These are phyloP conservation scores for Candida alai DNA, from an alignment of 805 yeast species.

Conservation along the genomic window DNA sequence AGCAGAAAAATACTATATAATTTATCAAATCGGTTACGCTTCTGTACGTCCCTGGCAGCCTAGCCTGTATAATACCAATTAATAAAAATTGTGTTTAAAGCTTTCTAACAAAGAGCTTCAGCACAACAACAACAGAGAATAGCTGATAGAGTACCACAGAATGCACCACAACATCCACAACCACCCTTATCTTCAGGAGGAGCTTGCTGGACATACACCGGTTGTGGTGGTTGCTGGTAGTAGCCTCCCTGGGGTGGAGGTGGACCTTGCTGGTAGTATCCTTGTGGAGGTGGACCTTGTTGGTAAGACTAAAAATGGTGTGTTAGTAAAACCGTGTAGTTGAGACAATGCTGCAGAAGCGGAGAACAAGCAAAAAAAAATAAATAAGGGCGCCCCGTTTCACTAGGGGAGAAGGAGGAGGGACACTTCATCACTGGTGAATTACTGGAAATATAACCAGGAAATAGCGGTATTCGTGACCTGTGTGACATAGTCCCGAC, in stretches of 20 bases:
- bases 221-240: conserved; percentile 40
- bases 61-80: too few species aligned
- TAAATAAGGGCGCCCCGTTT: too few species aligned
- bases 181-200: conserved; percentile 21
- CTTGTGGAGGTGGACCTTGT: conserved; percentile 15
- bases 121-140: conserved; percentile 35
- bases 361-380: not conserved
- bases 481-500: too few species aligned
- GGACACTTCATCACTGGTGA: not conserved
- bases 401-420: too few species aligned
- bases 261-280: conserved; percentile 25
- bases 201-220: conserved; percentile 41
- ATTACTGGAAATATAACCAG: too few species aligned
- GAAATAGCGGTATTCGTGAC: too few species aligned
- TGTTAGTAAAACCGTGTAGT: conserved; percentile 12
- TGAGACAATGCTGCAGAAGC: not conserved
- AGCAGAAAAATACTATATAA: too few species aligned
- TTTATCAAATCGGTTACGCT: too few species aligned
- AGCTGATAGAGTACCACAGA: conserved; percentile 38
- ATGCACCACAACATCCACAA: conserved; percentile 32
- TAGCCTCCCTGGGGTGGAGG: conserved; percentile 25
- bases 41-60: not conserved
- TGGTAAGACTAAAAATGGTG: conserved; percentile 15
- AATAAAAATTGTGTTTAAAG: conserved; percentile 5
- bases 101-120: conserved; percentile 18